Conservation (phyloP, 2,329 filamentous ascomycete species). For the Paracamarosporium sp. region DNA sequence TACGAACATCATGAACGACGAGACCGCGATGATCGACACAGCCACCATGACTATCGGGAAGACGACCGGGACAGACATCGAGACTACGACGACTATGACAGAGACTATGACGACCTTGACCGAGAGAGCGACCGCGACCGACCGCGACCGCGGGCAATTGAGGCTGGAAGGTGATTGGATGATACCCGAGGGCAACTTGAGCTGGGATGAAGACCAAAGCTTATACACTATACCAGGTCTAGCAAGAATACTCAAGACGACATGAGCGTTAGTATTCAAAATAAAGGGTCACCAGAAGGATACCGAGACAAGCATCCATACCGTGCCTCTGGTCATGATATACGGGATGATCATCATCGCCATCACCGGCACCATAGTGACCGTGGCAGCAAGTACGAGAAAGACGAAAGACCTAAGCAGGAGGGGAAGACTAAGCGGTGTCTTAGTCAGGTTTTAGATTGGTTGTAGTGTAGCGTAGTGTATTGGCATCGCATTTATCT, state of each 20-base stretch:
- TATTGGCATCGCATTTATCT: neutral
- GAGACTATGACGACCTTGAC: slow-evolving; percentile 33
- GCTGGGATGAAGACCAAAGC: neutral
- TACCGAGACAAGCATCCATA: neutral
- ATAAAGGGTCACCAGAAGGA: neutral
- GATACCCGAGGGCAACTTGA: neutral
- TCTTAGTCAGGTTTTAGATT: neutral
- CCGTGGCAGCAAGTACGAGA: neutral
- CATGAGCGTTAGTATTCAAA: neutral
- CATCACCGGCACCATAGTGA: neutral
- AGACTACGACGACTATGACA: slow-evolving; percentile 35
- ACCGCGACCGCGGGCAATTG: slow-evolving; percentile 29
- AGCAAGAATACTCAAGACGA: neutral
- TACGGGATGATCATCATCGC: neutral
- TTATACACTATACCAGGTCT: neutral
- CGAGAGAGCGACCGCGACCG: slow-evolving; percentile 26
- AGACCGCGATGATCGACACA: slow-evolving; percentile 31
- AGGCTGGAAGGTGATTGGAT: slow-evolving; percentile 37
- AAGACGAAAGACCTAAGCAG: neutral
- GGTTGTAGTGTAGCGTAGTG: neutral
- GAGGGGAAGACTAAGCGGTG: neutral
- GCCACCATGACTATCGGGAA: slow-evolving; percentile 35
- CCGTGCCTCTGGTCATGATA: too few species aligned
- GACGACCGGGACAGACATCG: slow-evolving; percentile 34
- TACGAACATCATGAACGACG: slow-evolving; percentile 36